phyloP scores from a whole-genome alignment of 1,284 basidiomycete genomes.

The Moesziomyces parantarcticus region DNA sequence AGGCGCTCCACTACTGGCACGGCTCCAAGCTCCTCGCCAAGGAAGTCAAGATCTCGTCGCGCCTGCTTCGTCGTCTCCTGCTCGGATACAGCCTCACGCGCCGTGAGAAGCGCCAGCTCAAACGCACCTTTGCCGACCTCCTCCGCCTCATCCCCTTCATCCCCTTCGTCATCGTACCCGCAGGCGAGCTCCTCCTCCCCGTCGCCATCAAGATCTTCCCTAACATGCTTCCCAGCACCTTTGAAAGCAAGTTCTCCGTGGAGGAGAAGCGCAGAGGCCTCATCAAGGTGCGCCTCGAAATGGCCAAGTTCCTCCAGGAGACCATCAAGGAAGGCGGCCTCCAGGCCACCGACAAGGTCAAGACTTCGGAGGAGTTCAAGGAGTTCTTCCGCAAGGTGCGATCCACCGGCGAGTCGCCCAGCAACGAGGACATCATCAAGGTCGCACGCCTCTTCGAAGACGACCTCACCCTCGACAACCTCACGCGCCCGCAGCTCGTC shows the following conservation, averaged over 20 bases:
- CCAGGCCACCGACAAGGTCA: slow-evolving; percentile 82
- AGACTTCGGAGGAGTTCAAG: slow-evolving; percentile 95
- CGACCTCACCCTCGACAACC: slow-evolving; percentile 96
- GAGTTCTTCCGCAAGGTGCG: slow-evolving; percentile 99
- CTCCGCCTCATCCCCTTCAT: slow-evolving; percentile 93
- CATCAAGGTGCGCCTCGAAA: slow-evolving; percentile 91
- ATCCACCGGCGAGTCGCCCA: slow-evolving; percentile 92
- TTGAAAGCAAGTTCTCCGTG: slow-evolving; percentile 86
- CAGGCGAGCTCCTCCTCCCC: slow-evolving; percentile 97
- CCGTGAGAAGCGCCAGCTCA: slow-evolving; percentile 91
- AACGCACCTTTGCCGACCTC: slow-evolving; percentile 90
- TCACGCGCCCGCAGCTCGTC: slow-evolving; percentile 94
- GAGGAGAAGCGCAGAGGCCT: slow-evolving; percentile 97
- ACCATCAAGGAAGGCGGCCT: slow-evolving; percentile 93
- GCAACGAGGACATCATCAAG: slow-evolving; percentile 85
- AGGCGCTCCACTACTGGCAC: slow-evolving; percentile 96
- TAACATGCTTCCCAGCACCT: slow-evolving; percentile 97
- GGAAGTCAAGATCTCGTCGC: slow-evolving; percentile 88
- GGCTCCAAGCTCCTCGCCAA: slow-evolving; percentile 93
- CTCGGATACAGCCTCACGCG: slow-evolving; percentile 91
- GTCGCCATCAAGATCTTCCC: slow-evolving; percentile 97
- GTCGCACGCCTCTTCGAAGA: slow-evolving; percentile 97
- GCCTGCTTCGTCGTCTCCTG: slow-evolving; percentile 90
- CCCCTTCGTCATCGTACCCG: slow-evolving; percentile 93
- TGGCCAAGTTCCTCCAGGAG: slow-evolving; percentile 99